A percentile compares a stretch with the other conserved stretches of the same genome.
phyloP scores from a whole-genome alignment of 1,284 basidiomycete genomes.

The Cryptococcus wingfieldii region DNA sequence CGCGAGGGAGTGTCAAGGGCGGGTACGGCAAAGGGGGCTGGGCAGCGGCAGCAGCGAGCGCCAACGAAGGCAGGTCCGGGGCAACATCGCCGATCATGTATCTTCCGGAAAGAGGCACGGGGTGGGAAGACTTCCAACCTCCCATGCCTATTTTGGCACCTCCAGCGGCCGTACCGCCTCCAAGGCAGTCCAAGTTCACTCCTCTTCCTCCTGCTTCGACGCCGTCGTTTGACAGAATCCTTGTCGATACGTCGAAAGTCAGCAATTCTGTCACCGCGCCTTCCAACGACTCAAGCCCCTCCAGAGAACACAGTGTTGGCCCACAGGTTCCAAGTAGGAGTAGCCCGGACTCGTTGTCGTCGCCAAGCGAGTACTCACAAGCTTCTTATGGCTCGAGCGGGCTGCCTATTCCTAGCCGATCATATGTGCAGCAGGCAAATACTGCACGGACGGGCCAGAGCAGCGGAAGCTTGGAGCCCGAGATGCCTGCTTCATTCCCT shows the following conservation, averaged over 20 bases:
- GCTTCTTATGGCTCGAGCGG: slow-evolving; percentile 14
- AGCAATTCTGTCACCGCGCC: not conserved
- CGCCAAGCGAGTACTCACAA: slow-evolving; percentile 32
- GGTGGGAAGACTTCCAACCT: slow-evolving; percentile 40
- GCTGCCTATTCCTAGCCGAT: slow-evolving; percentile 24
- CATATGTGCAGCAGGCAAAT: slow-evolving; percentile 17
- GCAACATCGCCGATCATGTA: slow-evolving; percentile 29
- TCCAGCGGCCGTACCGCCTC: slow-evolving; percentile 11
- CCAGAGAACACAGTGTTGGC: no score
- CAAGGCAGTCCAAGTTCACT: slow-evolving; percentile 35
- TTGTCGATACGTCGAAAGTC: slow-evolving; percentile 6
- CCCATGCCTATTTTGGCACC: slow-evolving; percentile 4
- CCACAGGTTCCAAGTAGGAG: no score
- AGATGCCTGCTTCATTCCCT: not conserved
- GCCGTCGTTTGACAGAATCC: slow-evolving; percentile 29
- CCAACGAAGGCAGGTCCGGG: slow-evolving; percentile 9
- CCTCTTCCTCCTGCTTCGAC: slow-evolving; percentile 31
- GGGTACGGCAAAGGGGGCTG: slow-evolving; percentile 44
- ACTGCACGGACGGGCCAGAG: slow-evolving; percentile 10
- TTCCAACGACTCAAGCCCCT: not conserved
- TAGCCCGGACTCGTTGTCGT: slow-evolving; percentile 10
- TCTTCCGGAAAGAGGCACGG: slow-evolving; percentile 33
- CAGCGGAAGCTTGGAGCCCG: not conserved
- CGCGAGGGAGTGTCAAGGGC: slow-evolving; percentile 14
- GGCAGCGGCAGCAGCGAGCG: slow-evolving; percentile 33